Percentiles rank a stretch among this genome's conserved stretches.
These are phyloP conservation scores for Leucocoprinus birnbaumii DNA, from an alignment of 768 basidiomycete species.

Conservation along the genomic window DNA sequence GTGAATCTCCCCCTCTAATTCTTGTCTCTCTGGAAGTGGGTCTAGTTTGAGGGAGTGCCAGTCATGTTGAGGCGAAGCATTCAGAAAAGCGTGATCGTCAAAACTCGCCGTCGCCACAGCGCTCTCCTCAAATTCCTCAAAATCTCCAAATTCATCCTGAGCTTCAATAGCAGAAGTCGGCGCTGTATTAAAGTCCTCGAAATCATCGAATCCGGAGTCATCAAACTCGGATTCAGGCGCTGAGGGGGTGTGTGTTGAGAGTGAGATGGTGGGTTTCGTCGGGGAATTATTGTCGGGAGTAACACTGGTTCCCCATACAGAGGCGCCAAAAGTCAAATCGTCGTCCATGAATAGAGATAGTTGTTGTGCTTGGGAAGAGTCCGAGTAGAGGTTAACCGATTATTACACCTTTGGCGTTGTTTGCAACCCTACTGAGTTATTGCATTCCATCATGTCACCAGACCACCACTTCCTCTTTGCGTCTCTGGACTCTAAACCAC, in stretches of 20 bases:
- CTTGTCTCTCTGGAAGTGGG: conserved; percentile 56
- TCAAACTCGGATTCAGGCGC: conserved; percentile 26
- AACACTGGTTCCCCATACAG: conserved; percentile 61
- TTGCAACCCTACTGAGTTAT: conserved; percentile 15
- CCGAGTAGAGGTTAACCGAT: background rate
- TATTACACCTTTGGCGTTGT: conserved; percentile 29
- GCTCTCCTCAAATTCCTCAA: conserved; percentile 75
- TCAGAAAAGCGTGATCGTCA: conserved; percentile 23
- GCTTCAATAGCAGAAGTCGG: conserved; percentile 34
- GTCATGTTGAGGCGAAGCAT: conserved; percentile 39
- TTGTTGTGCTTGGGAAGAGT: background rate
- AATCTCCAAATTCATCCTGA: conserved; percentile 81
- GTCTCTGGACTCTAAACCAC: conserved; percentile 45
- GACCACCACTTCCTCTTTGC: conserved; percentile 60
- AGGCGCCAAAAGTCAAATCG: conserved; percentile 67
- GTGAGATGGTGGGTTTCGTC: conserved; percentile 18
- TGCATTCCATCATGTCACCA: background rate
- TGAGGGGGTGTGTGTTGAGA: conserved; percentile 17
- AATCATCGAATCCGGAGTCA: conserved; percentile 47
- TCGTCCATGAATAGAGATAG: conserved; percentile 60
- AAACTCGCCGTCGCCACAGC: conserved; percentile 2
- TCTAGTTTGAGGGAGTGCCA: conserved; percentile 67
- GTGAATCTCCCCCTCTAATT: conserved; percentile 61
- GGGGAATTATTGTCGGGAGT: conserved; percentile 23
- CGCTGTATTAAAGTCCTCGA: conserved; percentile 60